Base-by-base conservation (phyloP, 352 stramenopile species). In the Phytophthora ramorum region DNA sequence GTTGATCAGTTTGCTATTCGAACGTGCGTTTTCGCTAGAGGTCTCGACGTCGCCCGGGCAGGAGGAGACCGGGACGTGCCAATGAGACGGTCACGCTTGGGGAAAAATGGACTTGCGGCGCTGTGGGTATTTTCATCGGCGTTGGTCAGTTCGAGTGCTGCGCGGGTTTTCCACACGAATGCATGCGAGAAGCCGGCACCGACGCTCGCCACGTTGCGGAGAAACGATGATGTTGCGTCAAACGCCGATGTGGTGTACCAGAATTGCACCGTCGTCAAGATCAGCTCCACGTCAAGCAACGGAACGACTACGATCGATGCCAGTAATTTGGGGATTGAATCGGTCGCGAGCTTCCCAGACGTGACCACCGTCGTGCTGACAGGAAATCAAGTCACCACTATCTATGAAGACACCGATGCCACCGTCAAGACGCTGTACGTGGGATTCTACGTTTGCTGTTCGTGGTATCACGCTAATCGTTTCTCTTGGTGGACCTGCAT, bases 351-450 rank as follows among this genome's bases (percentile, higher is more conserved):
- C 46, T 79, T 79, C 46, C 71, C 71, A 43, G 51, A 60, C 19
- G 67, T 74, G 16, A 71, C 55, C 5, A 72, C 56, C 1, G 34
- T 75, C 20, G 17, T 65, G 24, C 52, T 79, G 16, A 64, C 66
- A 51, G 58, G 57, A 28, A 79, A 76, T 47, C 35, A 68, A 20
- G 56, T 79, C 30, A 74, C 58, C 7, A 63, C 62, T n/a, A 74
- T 75, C 34, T 69, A 73, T 46, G 63, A 76, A 62, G 58, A 67
- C 58, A 28, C 26, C 5, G 45, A 69, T 0, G 47, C 66, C 5
- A 67, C 41, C 7, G 60, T 78, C 34, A 72, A 78, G 66, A 75
- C 46, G 24, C 30, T 78, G 70, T 78, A 66, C 48, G 70, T 71
- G 19, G 7, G 28, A 47, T 19, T 20, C 22, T 2, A 7, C 10